phyloP scores from a whole-genome alignment of 441 rosid genomes.

The Croton laevigatus region DNA sequence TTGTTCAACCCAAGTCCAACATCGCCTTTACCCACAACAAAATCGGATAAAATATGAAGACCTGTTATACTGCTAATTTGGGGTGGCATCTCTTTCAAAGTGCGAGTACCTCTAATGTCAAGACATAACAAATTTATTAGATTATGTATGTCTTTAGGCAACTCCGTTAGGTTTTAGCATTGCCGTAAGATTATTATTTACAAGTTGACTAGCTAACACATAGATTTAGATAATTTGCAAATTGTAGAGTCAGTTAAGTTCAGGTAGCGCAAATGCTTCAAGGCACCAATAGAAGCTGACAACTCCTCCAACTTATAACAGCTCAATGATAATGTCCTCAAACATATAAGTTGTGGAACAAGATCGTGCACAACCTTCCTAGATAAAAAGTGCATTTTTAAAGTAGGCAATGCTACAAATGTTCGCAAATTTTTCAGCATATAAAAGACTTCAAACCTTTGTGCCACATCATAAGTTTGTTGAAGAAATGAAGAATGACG shows the following conservation, averaged over 20 bases:
- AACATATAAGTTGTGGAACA: background rate
- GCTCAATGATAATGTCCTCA: slow-evolving; percentile 16
- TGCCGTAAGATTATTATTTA: background rate
- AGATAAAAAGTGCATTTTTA: background rate
- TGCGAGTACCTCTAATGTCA: background rate
- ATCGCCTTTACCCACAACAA: slow-evolving; percentile 4
- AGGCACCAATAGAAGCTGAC: slow-evolving; percentile 9
- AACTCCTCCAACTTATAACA: background rate
- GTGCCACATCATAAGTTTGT: background rate
- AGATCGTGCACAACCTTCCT: background rate
- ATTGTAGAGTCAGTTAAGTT: background rate
- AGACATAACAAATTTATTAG: slow-evolving; percentile 4
- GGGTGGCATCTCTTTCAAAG: slow-evolving; percentile 2
- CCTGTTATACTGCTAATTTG: background rate
- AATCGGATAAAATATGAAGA: background rate
- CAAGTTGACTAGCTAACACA: slow-evolving; percentile 11
- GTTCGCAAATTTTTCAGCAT: slow-evolving; percentile 11
- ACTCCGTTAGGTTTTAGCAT: background rate
- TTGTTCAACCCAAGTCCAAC: background rate
- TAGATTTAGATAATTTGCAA: slow-evolving; percentile 7
- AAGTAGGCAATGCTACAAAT: background rate
- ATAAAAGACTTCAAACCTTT: background rate
- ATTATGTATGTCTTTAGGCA: too few relatives aligned
- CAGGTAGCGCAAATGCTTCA: slow-evolving; percentile 15
- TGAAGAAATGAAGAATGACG: background rate